phyloP scores from a whole-genome alignment of 225 moss, liverwort and hornwort genomes.

The Bryoerythrophyllum caledonicum region DNA sequence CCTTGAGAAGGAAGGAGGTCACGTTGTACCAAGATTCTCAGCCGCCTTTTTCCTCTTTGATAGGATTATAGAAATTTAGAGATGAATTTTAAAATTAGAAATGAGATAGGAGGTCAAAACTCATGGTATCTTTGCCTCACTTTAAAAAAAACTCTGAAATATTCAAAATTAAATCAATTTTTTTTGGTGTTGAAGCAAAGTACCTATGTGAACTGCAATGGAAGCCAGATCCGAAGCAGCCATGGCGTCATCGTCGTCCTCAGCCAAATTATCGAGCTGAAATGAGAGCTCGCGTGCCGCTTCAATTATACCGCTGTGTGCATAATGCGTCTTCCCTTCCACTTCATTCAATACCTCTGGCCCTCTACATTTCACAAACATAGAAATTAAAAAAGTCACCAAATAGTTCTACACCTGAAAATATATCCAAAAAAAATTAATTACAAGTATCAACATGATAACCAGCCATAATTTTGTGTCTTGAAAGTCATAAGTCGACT shows the following conservation, averaged over 20 bases:
- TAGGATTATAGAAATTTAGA: too few relatives aligned
- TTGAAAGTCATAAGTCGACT: not conserved
- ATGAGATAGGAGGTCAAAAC: too few relatives aligned
- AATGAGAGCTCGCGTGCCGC: slow-evolving; percentile 87
- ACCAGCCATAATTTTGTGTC: too few relatives aligned
- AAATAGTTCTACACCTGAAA: not conserved
- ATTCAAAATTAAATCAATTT: too few relatives aligned
- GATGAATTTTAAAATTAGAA: too few relatives aligned
- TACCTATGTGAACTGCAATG: slow-evolving; percentile 28
- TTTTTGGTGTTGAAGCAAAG: not conserved
- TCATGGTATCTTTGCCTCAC: too few relatives aligned
- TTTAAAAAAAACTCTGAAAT: too few relatives aligned
- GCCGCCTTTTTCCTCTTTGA: too few relatives aligned
- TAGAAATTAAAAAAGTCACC: not conserved
- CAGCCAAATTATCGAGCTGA: slow-evolving; percentile 74
- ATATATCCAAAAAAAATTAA: too few relatives aligned
- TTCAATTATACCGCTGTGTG: slow-evolving; percentile 85
- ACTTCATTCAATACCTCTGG: slow-evolving; percentile 43
- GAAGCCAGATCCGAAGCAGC: slow-evolving; percentile 29
- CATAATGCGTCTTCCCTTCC: slow-evolving; percentile 56
- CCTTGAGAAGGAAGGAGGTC: too few relatives aligned
- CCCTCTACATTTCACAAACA: slow-evolving; percentile 45
- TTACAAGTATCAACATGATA: too few relatives aligned
- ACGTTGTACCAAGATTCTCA: too few relatives aligned
- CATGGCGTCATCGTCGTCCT: slow-evolving; percentile 49